A percentile compares a stretch with the other conserved stretches of the same genome.
Conservation (phyloP, 192 early-diverging fungal genomes). For the Backusella mclennaniae region DNA sequence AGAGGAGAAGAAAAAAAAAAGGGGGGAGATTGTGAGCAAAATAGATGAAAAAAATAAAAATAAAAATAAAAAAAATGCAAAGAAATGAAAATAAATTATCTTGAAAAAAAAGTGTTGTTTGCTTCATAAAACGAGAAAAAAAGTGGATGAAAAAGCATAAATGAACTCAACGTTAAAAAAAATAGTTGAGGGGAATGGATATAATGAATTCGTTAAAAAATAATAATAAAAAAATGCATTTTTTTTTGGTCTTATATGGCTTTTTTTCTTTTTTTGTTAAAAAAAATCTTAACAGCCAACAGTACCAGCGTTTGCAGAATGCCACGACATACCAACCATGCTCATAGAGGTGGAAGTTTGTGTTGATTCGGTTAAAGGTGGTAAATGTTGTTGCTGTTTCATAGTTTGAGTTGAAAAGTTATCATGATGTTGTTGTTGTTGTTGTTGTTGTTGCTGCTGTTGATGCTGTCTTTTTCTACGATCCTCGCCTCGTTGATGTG, state of each 20-base stretch:
- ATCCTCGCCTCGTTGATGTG: constrained; percentile 36
- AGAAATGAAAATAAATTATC: neutral
- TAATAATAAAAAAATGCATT: neutral
- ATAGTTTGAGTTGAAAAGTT: neutral
- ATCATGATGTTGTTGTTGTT: neutral
- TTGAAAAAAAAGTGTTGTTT: constrained; percentile 5
- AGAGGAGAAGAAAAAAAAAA: neutral
- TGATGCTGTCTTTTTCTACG: constrained; percentile 17
- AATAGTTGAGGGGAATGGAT: neutral
- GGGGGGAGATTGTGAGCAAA: neutral
- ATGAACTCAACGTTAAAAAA: neutral
- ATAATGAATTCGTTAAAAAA: neutral
- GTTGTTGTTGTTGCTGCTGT: constrained; percentile 1
- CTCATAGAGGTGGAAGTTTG: neutral
- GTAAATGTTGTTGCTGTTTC: constrained; percentile 13
- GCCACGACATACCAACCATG: constrained; percentile 21
- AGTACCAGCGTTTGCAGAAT: constrained; percentile 15
- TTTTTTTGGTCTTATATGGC: neutral
- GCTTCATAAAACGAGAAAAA: constrained; percentile 12
- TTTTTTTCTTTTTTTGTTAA: neutral
- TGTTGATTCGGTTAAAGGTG: neutral
- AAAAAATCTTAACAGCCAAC: constrained; percentile 22
- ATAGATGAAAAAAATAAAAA: neutral
- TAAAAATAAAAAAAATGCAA: neutral
- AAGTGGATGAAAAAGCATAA: constrained; percentile 1